phyloP scores from a whole-genome alignment of 306 rosid species.

The Citrullus colocynthis region DNA sequence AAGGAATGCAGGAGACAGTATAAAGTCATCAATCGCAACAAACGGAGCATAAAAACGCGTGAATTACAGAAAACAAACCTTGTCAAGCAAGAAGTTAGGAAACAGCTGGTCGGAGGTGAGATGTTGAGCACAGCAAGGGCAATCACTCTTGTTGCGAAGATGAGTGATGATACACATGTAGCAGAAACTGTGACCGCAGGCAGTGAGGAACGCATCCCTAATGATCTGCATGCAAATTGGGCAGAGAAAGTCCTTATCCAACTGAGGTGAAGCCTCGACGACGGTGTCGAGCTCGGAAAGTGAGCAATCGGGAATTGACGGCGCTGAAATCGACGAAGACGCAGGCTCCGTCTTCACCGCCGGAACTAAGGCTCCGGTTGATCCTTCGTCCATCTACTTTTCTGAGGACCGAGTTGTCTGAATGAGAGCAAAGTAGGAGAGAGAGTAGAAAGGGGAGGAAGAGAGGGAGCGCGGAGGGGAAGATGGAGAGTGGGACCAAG shows the following conservation, averaged over 20 bases:
- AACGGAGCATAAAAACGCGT: background rate
- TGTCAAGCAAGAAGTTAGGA: slow-evolving; percentile 77
- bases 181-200: slow-evolving; percentile 94
- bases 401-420: background rate
- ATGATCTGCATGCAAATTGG: slow-evolving; percentile 98
- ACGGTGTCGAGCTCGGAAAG: background rate
- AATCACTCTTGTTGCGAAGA: slow-evolving; percentile 84
- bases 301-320: slow-evolving; percentile 2
- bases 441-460: background rate
- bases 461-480: background rate
- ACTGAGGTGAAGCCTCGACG: slow-evolving; percentile 23
- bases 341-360: slow-evolving; percentile 18
- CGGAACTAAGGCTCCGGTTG: slow-evolving; percentile 29
- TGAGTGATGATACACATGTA: slow-evolving; percentile 93
- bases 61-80: slow-evolving; percentile 29
- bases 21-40: background rate
- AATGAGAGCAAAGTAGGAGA: background rate
- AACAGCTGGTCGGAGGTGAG: slow-evolving; percentile 63
- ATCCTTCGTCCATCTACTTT: slow-evolving; percentile 26
- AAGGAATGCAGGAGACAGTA: background rate
- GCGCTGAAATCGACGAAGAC: slow-evolving; percentile 3
- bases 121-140: slow-evolving; percentile 84
- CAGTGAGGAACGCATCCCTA: slow-evolving; percentile 75
- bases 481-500: slow-evolving; percentile 7
- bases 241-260: slow-evolving; percentile 74